Base-by-base conservation (phyloP, 768 basidiomycete genomes). In the Trametopsis cervina region DNA sequence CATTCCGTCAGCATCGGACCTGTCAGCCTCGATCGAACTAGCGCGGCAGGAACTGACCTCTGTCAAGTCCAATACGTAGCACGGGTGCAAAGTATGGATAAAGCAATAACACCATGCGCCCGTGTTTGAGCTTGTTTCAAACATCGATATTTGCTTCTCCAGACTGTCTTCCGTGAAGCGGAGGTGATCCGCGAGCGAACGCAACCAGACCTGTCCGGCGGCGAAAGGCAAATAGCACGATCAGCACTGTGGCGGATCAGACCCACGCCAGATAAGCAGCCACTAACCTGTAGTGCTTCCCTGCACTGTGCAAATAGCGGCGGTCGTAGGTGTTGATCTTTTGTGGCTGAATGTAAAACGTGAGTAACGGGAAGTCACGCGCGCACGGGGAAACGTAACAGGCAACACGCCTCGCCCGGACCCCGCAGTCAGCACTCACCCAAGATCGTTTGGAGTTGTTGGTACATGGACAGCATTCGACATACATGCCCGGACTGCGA, bases 91-190 rank as follows among this genome's bases (percentile, higher is more conserved):
- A 39, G 79, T 70, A 61, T 91, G 87, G 71, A 88, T 83, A 60
- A 73, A 72, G 54, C 78, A 85, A 66, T 78, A 91, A 56, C 82
- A 85, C 89, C 88, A 90, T 9, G 85, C 84, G 40, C 87, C 84
- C 23, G 75, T 75, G 56, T 86, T 88, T 13, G 83, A 83, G 56
- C 77, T 78, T 18, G 87, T 89, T 59, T 87, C 86, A 55, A 89
- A 84, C 78, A 87, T 85, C 15, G 79, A 75, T 53, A 80, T 68
- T 55, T 90, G 85, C 17, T 81, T 76, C 53, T 72, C 69, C 17
- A 89, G 63, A 60, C 75, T 88, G 56, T 84, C 76, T 40, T 84
- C 79, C 20, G 76, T 81, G 58, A 85, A 89, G 6, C 74, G 76
- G 39, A 91, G 76, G 57, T 82, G 75, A 36, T 81, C 77, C 10